Percentiles rank a stretch among this genome's conserved stretches.
Evolutionary conservation across 1,284 basidiomycete genomes (phyloP).

Genomic region (Ganoderma multipileum): DNA sequence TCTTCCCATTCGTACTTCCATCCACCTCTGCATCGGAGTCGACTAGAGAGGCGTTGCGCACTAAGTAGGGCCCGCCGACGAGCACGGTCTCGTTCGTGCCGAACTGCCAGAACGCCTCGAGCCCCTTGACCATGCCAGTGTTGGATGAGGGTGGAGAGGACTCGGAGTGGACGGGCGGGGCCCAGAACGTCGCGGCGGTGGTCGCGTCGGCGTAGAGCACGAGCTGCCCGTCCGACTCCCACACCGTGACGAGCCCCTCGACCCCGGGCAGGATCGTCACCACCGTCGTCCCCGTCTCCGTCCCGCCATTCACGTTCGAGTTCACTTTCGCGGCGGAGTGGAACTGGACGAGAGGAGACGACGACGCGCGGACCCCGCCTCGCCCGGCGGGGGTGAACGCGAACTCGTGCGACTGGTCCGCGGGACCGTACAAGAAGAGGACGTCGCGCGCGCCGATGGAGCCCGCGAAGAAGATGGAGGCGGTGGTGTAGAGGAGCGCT

Average conservation of each 20-base stretch:
- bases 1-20: conserved; percentile 21
- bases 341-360: conserved; percentile 38
- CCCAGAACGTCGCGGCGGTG: conserved; percentile 67
- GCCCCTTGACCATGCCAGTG: conserved; percentile 29
- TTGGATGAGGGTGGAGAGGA: conserved; percentile 1
- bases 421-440: conserved; percentile 70
- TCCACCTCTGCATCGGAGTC: neutral
- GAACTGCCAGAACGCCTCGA: conserved; percentile 56
- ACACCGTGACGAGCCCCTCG: conserved; percentile 61
- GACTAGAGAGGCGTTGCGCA: conserved; percentile 44
- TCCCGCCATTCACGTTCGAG: neutral
- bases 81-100: conserved; percentile 59
- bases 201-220: conserved; percentile 68
- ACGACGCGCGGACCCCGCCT: conserved; percentile 34
- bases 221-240: conserved; percentile 70
- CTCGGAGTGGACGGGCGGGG: conserved; percentile 38
- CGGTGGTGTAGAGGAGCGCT: conserved; percentile 67
- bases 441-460: conserved; percentile 71
- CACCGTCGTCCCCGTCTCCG: conserved; percentile 35
- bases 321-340: neutral
- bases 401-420: conserved; percentile 65
- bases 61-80: conserved; percentile 62
- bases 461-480: conserved; percentile 71
- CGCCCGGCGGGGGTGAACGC: conserved; percentile 53
- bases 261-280: conserved; percentile 62